Evolutionary conservation across 495 filamentous ascomycete species (phyloP).

Genomic region (Penicillium taxi): DNA sequence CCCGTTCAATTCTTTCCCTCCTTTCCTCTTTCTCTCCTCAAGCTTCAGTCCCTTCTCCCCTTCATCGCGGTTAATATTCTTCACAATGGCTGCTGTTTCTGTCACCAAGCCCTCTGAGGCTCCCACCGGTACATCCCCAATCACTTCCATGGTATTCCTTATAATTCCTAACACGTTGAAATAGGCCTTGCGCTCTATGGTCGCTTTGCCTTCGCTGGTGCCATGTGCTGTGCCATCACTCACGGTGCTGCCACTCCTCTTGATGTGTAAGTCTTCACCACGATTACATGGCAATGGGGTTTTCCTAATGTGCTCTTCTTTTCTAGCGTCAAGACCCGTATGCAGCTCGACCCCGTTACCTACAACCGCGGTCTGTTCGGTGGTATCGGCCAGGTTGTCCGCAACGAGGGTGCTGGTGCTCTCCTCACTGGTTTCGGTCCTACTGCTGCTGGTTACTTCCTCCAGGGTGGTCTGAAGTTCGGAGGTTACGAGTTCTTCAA

Average conservation of each 20-base stretch:
- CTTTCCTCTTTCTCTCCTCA: slow-evolving; percentile 9
- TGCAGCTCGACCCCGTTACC: slow-evolving; percentile 82
- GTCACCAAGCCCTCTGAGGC: slow-evolving; percentile 6
- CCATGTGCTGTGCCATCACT: slow-evolving; percentile 89
- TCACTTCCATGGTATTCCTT: slow-evolving; percentile 1
- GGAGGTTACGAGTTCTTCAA: slow-evolving; percentile 96
- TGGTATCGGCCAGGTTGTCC: slow-evolving; percentile 75
- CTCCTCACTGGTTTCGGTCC: slow-evolving; percentile 82
- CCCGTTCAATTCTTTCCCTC: slow-evolving; percentile 29
- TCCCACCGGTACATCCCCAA: slow-evolving; percentile 1
- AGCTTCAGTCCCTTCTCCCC: slow-evolving; percentile 17
- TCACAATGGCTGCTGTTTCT: slow-evolving; percentile 38
- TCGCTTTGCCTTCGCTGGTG: slow-evolving; percentile 82
- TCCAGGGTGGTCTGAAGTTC: slow-evolving; percentile 93
- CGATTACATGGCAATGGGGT: background rate
- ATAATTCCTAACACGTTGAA: slow-evolving; percentile 46
- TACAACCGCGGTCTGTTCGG: slow-evolving; percentile 89
- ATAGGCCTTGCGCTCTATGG: slow-evolving; percentile 57
- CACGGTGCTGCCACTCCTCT: slow-evolving; percentile 89
- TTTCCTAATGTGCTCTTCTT: background rate
- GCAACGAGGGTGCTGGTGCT: slow-evolving; percentile 78
- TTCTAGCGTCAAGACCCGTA: slow-evolving; percentile 84
- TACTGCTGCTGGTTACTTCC: slow-evolving; percentile 87
- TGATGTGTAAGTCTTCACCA: slow-evolving; percentile 73
- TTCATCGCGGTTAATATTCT: slow-evolving; percentile 10